Percentiles rank a stretch among this genome's conserved stretches.
Evolutionary conservation across 305 asterid genomes (phyloP).

Genomic region (Fraxinus xanthoxyloides): DNA sequence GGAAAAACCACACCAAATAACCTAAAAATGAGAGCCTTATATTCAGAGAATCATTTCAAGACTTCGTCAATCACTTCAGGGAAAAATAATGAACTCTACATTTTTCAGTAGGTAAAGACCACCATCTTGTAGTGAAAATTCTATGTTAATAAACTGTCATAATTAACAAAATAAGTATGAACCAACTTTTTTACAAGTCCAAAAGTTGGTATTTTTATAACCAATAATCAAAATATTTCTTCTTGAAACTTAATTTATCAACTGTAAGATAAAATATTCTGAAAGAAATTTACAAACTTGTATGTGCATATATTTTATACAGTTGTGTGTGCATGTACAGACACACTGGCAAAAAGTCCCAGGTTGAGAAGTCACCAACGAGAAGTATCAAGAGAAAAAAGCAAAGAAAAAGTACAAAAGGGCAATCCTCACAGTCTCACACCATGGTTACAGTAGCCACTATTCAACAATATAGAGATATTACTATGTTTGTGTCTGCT

Average conservation of each 20-base stretch:
- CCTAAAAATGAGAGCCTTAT: background rate
- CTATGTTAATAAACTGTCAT: background rate
- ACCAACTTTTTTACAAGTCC: background rate
- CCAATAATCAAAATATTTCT: background rate
- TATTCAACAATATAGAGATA: background rate
- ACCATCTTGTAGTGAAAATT: background rate
- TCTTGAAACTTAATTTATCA: background rate
- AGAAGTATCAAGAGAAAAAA: background rate
- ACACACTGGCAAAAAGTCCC: background rate
- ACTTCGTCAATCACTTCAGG: background rate
- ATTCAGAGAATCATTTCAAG: background rate
- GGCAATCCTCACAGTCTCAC: background rate
- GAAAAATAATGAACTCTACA: background rate
- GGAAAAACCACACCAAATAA: background rate
- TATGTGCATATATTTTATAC: background rate
- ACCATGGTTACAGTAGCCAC: background rate
- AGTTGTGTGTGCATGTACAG: background rate
- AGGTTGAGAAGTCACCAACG: background rate
- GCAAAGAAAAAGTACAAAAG: background rate
- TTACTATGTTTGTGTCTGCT: background rate
- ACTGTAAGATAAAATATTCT: background rate
- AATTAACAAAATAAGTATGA: background rate
- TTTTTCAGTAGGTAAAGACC: background rate
- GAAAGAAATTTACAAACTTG: background rate
- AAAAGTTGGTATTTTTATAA: background rate